Evolutionary conservation across 352 stramenopile species (phyloP), one percentile per base, ranked within the genome.

Genomic region (Aphanomyces invadans): DNA sequence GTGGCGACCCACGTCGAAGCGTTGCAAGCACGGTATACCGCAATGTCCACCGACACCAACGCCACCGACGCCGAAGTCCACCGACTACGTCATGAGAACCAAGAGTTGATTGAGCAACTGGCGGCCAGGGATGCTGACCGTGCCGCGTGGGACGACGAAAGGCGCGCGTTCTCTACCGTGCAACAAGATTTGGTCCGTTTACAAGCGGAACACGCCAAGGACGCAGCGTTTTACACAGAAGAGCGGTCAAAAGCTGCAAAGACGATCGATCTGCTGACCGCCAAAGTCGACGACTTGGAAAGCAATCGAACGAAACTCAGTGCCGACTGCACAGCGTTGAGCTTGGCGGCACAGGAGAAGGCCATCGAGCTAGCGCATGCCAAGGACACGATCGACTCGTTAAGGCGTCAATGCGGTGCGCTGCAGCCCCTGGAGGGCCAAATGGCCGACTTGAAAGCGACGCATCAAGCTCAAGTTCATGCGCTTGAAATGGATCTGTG

Each of bases 371-470:
- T 36, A 2, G 25, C 21, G 21, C 55, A 63, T 11, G 33, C 33
- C 21, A 48, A 86, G 29, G 77, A 88, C 10, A 75, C 88, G 39
- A 74, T 74, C 29, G 65, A 62, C 0, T 77, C 88, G 62, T 71
- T 90, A 36, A 75, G 78, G 26, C 10, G 79, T 80, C 33, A 36
- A 33, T 4, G 29, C 17, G 5, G 11, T 10, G 19, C 19, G 29
- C n/a, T 89, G 2, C 65, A 77, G 12, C 79, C 72, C 11, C 65
- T 87, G 19, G 74, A 92, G 59, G 72, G 74, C 29, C 75, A 88
- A 32, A 56, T 88, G 7, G 44, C 52, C 0, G 73, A 87, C 31
- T 64, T 76, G 7, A 63, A 76, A 7, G 25, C 49, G 12, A 29
- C 49, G 7, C 49, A 57, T 57, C 73, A 85, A 57, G 67, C 68